Evolutionary conservation across 1,284 basidiomycete genomes (phyloP).

Genomic region (Uromyces viciae-fabae): DNA sequence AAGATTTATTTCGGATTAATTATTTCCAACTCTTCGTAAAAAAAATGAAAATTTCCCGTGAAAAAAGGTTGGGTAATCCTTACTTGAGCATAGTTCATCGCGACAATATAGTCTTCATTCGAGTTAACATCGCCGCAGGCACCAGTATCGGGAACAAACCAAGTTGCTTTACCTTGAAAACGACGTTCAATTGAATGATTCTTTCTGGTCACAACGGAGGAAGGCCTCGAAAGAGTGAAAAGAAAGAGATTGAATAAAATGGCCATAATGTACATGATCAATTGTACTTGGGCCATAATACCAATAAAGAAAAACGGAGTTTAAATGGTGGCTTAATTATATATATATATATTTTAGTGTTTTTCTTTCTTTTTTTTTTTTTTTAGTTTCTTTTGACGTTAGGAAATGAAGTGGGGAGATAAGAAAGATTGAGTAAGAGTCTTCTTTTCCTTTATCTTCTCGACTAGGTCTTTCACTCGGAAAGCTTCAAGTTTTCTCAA

Average conservation of each 20-base stretch:
- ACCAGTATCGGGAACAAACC: conserved; percentile 39
- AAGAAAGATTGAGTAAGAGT: too few relatives aligned
- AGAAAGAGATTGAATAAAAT: neutral
- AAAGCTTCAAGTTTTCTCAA: too few relatives aligned
- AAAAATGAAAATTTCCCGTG: neutral
- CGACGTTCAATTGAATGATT: neutral
- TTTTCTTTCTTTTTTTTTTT: neutral
- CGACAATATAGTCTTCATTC: conserved; percentile 35
- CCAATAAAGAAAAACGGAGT: neutral
- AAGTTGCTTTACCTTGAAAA: conserved; percentile 27
- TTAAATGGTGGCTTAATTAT: neutral
- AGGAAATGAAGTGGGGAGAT: neutral
- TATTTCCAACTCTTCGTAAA: too few relatives aligned
- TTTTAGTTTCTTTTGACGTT: neutral
- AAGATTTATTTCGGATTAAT: too few relatives aligned
- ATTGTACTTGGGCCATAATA: neutral
- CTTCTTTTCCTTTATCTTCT: neutral
- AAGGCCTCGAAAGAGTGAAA: neutral
- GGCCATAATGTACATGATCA: neutral
- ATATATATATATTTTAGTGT: neutral
- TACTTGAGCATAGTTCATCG: conserved; percentile 40
- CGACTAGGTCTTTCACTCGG: neutral
- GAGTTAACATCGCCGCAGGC: conserved; percentile 33
- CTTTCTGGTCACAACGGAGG: neutral
- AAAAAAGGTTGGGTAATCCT: neutral